phyloP scores from a whole-genome alignment of 2,329 filamentous ascomycete species.

The Dothiorella sarmentorum region DNA sequence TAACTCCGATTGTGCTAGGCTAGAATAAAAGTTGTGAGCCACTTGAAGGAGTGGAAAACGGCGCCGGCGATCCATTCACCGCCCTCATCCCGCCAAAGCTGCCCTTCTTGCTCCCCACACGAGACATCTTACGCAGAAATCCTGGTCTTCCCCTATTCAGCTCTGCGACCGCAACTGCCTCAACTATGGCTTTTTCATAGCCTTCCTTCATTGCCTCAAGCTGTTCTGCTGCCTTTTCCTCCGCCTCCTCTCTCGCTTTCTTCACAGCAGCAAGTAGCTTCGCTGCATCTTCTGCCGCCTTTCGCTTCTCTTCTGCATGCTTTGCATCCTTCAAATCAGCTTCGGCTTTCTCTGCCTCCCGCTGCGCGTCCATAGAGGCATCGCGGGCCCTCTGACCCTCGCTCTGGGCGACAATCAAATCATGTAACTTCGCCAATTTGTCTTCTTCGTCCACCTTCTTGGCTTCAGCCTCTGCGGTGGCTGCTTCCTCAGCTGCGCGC shows the following conservation, averaged over 20 bases:
- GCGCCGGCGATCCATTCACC: too few species aligned
- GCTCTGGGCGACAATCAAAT: slow-evolving; percentile 41
- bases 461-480: slow-evolving; percentile 27
- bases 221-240: slow-evolving; percentile 31
- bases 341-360: slow-evolving; percentile 27
- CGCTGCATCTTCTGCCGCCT: slow-evolving; percentile 36
- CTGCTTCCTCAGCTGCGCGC: slow-evolving; percentile 32
- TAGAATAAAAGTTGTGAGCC: too few species aligned
- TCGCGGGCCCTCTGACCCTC: slow-evolving; percentile 39
- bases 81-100: too few species aligned
- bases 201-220: slow-evolving; percentile 26
- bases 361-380: slow-evolving; percentile 29
- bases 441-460: slow-evolving; percentile 37
- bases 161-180: slow-evolving; percentile 47
- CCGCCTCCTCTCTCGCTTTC: slow-evolving; percentile 32
- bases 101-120: too few species aligned
- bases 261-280: slow-evolving; percentile 30
- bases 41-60: too few species aligned
- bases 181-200: slow-evolving; percentile 30
- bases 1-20: too few species aligned
- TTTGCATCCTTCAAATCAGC: slow-evolving; percentile 49
- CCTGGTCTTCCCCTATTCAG: slow-evolving; percentile 54
- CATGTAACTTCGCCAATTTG: slow-evolving; percentile 31
- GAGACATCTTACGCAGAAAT: too few species aligned
- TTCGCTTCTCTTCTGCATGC: slow-evolving; percentile 48